Conservation (phyloP, 768 basidiomycete species). For the Boletus huronensis region DNA sequence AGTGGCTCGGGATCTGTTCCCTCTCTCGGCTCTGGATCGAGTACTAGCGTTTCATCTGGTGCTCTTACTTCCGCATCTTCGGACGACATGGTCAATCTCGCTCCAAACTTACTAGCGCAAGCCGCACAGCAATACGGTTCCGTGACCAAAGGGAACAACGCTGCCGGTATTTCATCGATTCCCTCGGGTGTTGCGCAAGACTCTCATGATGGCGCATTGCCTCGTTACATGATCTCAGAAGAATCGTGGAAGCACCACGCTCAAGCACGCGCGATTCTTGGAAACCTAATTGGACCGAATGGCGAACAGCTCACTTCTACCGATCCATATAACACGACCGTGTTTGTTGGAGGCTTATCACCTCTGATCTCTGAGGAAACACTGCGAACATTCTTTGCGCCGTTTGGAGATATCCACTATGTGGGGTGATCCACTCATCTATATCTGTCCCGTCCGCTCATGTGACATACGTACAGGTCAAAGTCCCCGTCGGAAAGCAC, state of each 20-base stretch:
- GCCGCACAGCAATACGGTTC: constrained; percentile 46
- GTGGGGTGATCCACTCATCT: constrained; percentile 41
- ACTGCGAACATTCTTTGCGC: constrained; percentile 82
- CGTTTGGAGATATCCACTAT: constrained; percentile 93
- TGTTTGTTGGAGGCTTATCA: constrained; percentile 89
- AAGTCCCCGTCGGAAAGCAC: constrained; percentile 94
- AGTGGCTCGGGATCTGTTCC: constrained; percentile 48
- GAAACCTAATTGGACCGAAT: constrained; percentile 81
- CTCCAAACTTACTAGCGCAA: constrained; percentile 44
- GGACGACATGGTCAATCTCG: constrained; percentile 51
- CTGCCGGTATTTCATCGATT: constrained; percentile 29
- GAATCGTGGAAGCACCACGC: constrained; percentile 85
- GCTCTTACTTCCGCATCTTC: constrained; percentile 46
- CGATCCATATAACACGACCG: constrained; percentile 95
- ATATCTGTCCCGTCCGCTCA: constrained; percentile 3
- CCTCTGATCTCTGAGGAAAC: constrained; percentile 91
- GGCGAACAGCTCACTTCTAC: constrained; percentile 84
- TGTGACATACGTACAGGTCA: constrained; percentile 53
- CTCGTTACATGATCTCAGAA: constrained; percentile 59
- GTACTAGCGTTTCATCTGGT: constrained; percentile 48
- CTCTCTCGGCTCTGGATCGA: constrained; percentile 48
- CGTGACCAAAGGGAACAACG: constrained; percentile 30
- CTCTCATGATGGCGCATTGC: constrained; percentile 39
- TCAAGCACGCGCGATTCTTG: constrained; percentile 77
- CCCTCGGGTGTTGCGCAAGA: constrained; percentile 41